Percentiles rank a stretch among this genome's conserved stretches.
phyloP scores from a whole-genome alignment of 495 filamentous ascomycete genomes.

The Hypoxylon subgilvum region DNA sequence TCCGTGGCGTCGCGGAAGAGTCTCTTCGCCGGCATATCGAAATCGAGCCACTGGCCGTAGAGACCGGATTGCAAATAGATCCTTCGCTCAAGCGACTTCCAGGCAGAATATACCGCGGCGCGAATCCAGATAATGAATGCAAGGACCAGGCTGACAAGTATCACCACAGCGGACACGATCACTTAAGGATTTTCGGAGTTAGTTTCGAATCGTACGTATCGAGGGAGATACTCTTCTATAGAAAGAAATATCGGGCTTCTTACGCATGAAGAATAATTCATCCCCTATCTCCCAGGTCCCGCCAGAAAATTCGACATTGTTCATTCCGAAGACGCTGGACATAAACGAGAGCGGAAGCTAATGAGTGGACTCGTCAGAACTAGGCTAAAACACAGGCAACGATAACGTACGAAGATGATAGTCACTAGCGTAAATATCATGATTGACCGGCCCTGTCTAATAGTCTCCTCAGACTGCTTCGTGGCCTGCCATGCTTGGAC shows the following conservation, averaged over 20 bases:
- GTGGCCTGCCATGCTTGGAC: slow-evolving; percentile 63
- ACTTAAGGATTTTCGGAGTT: slow-evolving; percentile 26
- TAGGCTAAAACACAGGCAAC: too few species aligned
- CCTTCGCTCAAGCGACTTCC: slow-evolving; percentile 5
- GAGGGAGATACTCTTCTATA: too few species aligned
- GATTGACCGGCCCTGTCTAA: slow-evolving; percentile 63
- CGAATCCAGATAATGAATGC: slow-evolving; percentile 40
- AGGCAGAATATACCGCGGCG: slow-evolving; percentile 18
- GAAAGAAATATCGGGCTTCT: slow-evolving; percentile 2
- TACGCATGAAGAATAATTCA: slow-evolving; percentile 47
- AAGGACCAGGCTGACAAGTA: slow-evolving; percentile 41
- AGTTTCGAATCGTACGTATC: too few species aligned
- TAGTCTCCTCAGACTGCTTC: slow-evolving; percentile 62
- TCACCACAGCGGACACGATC: slow-evolving; percentile 42
- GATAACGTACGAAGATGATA: slow-evolving; percentile 57
- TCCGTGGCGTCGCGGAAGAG: too few species aligned
- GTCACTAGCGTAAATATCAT: slow-evolving; percentile 72
- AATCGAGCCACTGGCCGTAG: slow-evolving; percentile 19
- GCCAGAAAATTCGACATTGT: slow-evolving; percentile 42
- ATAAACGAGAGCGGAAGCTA: slow-evolving; percentile 52
- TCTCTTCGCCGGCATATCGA: slow-evolving; percentile 6
- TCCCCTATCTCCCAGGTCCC: slow-evolving; percentile 31
- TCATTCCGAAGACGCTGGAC: slow-evolving; percentile 53
- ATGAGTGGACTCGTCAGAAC: not conserved
- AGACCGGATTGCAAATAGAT: slow-evolving; percentile 24